These are phyloP conservation scores for Salix purpurea DNA, from an alignment of 345 rosid genomes.

Conservation along the genomic window DNA sequence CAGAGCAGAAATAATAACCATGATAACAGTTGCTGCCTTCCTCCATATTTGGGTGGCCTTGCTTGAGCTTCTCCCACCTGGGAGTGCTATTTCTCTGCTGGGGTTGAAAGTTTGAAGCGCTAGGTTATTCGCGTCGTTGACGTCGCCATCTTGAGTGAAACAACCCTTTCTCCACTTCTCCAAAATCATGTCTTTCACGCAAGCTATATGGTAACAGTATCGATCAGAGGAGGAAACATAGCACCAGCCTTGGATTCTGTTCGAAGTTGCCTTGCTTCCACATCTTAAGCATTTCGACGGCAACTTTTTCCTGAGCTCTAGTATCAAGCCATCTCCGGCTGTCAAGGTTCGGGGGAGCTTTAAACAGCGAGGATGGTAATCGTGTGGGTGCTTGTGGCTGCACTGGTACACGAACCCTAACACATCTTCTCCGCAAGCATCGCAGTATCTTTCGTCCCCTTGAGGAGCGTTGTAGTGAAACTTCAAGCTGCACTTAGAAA, in stretches of 20 bases:
- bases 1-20: neutral
- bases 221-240: neutral
- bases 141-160: neutral
- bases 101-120: neutral
- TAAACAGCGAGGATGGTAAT: slow-evolving; percentile 3
- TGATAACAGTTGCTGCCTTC: neutral
- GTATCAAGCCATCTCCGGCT: neutral
- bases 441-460: neutral
- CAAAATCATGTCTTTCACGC: neutral
- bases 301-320: neutral
- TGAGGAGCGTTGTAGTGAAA: neutral
- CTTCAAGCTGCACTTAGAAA: neutral
- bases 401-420: slow-evolving; percentile 12
- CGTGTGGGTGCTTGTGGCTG: neutral
- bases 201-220: slow-evolving; percentile 8
- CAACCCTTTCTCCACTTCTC: neutral
- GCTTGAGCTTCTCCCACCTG: neutral
- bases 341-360: neutral
- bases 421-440: slow-evolving; percentile 13
- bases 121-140: neutral
- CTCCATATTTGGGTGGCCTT: neutral
- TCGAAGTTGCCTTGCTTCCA: neutral
- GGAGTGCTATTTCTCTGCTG: neutral
- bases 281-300: slow-evolving; percentile 4
- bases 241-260: slow-evolving; percentile 5